Conservation (phyloP, 805 yeast species). For the Saturnispora gosingensis region DNA sequence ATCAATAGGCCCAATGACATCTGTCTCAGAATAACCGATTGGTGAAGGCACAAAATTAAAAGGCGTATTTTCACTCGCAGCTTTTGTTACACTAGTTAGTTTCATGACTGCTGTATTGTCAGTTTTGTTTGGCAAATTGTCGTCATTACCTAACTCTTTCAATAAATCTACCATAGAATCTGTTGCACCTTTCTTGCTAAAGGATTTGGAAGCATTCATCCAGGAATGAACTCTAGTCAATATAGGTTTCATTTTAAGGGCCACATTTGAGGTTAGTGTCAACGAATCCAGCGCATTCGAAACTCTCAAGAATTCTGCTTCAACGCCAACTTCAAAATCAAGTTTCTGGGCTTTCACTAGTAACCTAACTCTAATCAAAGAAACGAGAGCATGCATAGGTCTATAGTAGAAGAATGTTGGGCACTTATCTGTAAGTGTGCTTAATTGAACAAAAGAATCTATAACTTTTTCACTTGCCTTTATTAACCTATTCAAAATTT, state of each 20-base stretch:
- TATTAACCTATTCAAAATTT: slow-evolving; percentile 34
- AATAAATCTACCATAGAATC: slow-evolving; percentile 44
- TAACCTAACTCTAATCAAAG: slow-evolving; percentile 37
- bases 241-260: slow-evolving; percentile 27
- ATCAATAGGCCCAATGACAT: slow-evolving; percentile 7
- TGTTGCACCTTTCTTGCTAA: slow-evolving; percentile 41
- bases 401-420: slow-evolving; percentile 47
- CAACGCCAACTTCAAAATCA: slow-evolving; percentile 27
- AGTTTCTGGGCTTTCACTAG: slow-evolving; percentile 35
- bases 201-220: slow-evolving; percentile 31
- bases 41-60: slow-evolving; percentile 23
- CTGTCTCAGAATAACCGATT: slow-evolving; percentile 20
- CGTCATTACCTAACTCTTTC: slow-evolving; percentile 46
- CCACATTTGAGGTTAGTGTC: slow-evolving; percentile 23
- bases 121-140: slow-evolving; percentile 14
- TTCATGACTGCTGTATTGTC: slow-evolving; percentile 14
- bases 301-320: slow-evolving; percentile 25
- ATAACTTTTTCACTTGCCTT: slow-evolving; percentile 38
- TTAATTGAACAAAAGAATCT: slow-evolving; percentile 34
- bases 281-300: slow-evolving; percentile 18
- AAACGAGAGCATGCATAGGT: slow-evolving; percentile 43
- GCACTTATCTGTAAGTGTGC: slow-evolving; percentile 31
- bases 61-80: background rate
- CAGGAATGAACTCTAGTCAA: slow-evolving; percentile 30
- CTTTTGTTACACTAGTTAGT: slow-evolving; percentile 7